Base-by-base conservation (phyloP, 345 rosid species). In the Moricandia moricandioides region DNA sequence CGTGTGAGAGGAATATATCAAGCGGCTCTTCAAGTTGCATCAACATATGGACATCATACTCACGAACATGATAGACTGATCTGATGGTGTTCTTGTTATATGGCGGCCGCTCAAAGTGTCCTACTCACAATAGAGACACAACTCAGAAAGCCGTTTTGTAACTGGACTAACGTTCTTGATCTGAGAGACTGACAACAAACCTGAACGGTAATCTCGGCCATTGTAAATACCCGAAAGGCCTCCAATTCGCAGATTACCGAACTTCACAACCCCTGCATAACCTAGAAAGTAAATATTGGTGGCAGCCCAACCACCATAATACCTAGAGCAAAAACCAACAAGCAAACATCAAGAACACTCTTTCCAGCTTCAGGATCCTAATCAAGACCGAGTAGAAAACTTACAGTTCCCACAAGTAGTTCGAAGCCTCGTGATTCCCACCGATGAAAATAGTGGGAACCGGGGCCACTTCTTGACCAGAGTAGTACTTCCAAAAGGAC, bases 361-460 rank as follows among this genome's bases (percentile, higher is more conserved):
- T 43, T 29, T 35, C 26, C 33, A 49, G 30, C 81, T 4, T 47
- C 65, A 40, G 49, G 6, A 40, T 40, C 49, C 49, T 45, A 45
- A n/a, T 5, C 51, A 45, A 45, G 17, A 45, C 51, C 7, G 17
- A 45, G 51, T 45, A 0, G 5, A 39, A 5, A 7, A 80, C 97
- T 79, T 69, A 89, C 97, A 92, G 60, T 81, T 95, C 98, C 97
- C 97, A 95, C 75, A 89, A 81, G 84, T 92, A 92, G 73, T 92
- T 95, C 5, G 97, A 95, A 78, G 99, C 99, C 81, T 95, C 99
- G 40, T 92, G 99, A 79, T 95, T 95, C 7, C 99, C 97, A 16
- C 97, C 93, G n/a, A 95, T 90, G 82, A 95, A 95, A 5, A 95
- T 85, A 1, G 99, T 90, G 5, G 97, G 99, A 77, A 92, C 65